A percentile compares a stretch with the other conserved stretches of the same genome.
These are phyloP conservation scores for Stagonosporopsis cucurbitacearum DNA, from an alignment of 2,329 filamentous ascomycete species.

Conservation along the genomic window DNA sequence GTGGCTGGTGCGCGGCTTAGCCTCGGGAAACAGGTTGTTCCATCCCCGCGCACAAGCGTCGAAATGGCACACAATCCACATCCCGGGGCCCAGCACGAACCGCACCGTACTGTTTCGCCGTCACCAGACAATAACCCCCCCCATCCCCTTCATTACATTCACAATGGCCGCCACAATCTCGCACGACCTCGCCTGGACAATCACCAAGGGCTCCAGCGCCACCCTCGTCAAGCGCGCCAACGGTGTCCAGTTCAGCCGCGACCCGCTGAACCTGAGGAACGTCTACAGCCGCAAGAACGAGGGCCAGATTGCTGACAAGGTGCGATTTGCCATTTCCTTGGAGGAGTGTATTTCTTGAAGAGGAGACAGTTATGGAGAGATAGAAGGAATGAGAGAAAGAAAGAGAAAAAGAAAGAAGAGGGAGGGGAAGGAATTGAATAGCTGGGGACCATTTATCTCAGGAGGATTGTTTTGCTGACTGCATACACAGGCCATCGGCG, in stretches of 20 bases:
- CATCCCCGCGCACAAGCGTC: constrained; percentile 29
- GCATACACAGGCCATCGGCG: constrained; percentile 74
- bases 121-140: no score
- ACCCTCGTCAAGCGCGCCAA: constrained; percentile 92
- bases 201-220: constrained; percentile 86
- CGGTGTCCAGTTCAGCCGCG: constrained; percentile 88
- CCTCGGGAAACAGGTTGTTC: constrained; percentile 22
- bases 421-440: no score
- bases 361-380: no score
- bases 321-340: constrained; percentile 52
- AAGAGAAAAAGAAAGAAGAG: no score
- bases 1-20: background rate
- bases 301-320: constrained; percentile 93
- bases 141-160: constrained; percentile 37
- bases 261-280: constrained; percentile 93
- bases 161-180: constrained; percentile 70
- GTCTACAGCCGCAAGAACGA: constrained; percentile 91
- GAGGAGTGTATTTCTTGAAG: no score
- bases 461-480: no score
- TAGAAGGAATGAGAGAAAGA: background rate
- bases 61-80: constrained; percentile 10
- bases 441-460: no score
- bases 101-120: constrained; percentile 25
- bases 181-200: constrained; percentile 91
- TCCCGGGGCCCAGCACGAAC: constrained; percentile 19